Evolutionary conservation across 2,329 filamentous ascomycete species (phyloP), one percentile per base, ranked within the genome.

Genomic region (Coniochaeta sp.): DNA sequence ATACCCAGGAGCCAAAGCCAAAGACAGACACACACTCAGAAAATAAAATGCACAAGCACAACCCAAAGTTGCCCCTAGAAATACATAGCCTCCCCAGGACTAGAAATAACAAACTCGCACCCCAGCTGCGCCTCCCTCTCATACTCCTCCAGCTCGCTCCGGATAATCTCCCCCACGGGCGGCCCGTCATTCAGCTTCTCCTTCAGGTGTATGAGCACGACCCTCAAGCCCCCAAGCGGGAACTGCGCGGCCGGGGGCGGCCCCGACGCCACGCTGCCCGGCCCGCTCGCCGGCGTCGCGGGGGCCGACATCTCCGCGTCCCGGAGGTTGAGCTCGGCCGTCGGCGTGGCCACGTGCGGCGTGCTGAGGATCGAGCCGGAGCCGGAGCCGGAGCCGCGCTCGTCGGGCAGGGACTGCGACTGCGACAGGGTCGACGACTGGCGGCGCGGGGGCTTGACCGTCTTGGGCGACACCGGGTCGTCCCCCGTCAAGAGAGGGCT

Each of bases 161-260:
- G 67, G 38, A 98, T 96, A 1, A 75, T 81, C 3, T 90, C 85
- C 38, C 79, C 82, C 1, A 82, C 85, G 56, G 76, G 72, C 28
- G 84, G 84, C 0, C 86, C 90, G 70, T 96, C 92, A 9, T 81
- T 78, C 60, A 97, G 76, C 24, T 83, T 88, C 65, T 98, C 93
- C 72, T 99, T 99, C 69, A 98, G 84, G 70, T 99, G 95, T 40
- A 98, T 98, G 60, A 98, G 85, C 57, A 97, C 87, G 1, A 99
- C 79, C 64, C 86, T 89, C 31, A 98, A 71, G 0, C 91, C 92
- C 58, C 80, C 77, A 5, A 99, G 78, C 7, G 87, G 86, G 26
- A 43, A n/a, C 69, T 70, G 61, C 6, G 62, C 66, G n/a, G 69
- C 44, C 1, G 69, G 63, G 6, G 69, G 44, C 1, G 69, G 63